phyloP scores from a whole-genome alignment of 768 basidiomycete genomes.

The Boletus barrowsii region DNA sequence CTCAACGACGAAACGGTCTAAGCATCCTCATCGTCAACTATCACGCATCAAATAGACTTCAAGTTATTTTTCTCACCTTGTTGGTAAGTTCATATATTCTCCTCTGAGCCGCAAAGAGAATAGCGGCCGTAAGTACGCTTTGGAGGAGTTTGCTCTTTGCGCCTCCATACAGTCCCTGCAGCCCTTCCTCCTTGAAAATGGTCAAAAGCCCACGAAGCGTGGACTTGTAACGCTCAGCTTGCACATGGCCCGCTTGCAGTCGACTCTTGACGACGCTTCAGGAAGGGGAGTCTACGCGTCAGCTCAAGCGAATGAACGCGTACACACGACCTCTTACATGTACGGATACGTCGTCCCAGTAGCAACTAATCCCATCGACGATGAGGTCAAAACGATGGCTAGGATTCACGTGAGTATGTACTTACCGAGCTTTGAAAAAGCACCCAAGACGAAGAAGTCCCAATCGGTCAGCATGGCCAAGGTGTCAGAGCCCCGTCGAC shows the following conservation, averaged over 20 bases:
- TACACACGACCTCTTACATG: slow-evolving; percentile 43
- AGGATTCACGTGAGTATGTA: background rate
- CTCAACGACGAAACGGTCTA: slow-evolving; percentile 17
- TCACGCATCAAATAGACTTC: background rate
- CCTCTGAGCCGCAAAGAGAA: slow-evolving; percentile 87
- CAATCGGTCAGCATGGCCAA: slow-evolving; percentile 65
- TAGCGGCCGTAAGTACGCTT: slow-evolving; percentile 89
- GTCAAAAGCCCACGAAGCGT: slow-evolving; percentile 72
- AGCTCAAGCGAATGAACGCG: background rate
- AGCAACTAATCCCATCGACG: slow-evolving; percentile 36
- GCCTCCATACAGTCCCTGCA: slow-evolving; percentile 85
- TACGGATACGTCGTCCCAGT: slow-evolving; percentile 69
- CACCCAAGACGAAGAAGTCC: slow-evolving; percentile 95
- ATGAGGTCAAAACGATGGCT: background rate
- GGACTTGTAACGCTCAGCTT: slow-evolving; percentile 70
- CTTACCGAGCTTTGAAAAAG: slow-evolving; percentile 83
- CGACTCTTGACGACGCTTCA: slow-evolving; percentile 70
- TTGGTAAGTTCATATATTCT: slow-evolving; percentile 76
- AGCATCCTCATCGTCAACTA: slow-evolving; percentile 1
- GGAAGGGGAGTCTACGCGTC: background rate
- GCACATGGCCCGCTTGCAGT: slow-evolving; percentile 69
- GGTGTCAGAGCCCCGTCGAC: slow-evolving; percentile 38
- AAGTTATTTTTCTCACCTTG: slow-evolving; percentile 27
- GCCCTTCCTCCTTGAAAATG: slow-evolving; percentile 75
- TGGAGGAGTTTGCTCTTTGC: slow-evolving; percentile 86